Evolutionary conservation across 139 green algal species (phyloP).

Genomic region (Haematococcus sp.): DNA sequence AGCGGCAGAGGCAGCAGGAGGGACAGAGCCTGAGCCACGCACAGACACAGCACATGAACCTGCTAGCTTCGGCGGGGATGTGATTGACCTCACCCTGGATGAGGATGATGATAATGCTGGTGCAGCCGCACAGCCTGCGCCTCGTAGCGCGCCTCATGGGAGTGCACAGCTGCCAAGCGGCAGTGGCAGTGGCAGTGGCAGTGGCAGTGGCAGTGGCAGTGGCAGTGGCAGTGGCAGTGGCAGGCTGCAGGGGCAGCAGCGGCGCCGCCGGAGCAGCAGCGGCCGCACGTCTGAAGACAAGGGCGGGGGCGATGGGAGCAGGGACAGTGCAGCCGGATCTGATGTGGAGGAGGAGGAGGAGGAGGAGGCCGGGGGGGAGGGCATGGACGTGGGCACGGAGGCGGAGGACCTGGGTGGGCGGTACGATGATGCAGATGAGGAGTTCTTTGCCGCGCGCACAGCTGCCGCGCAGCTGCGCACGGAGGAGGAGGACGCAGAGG

Average conservation of each 20-base stretch:
- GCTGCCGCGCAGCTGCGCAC: neutral
- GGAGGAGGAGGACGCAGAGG: slow-evolving; percentile 1
- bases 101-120: too few relatives aligned
- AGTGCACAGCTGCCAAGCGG: too few relatives aligned
- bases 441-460: slow-evolving; percentile 12
- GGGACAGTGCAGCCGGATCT: neutral
- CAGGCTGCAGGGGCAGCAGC: neutral
- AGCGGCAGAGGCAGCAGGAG: too few relatives aligned
- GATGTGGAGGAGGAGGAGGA: slow-evolving; percentile 6
- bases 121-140: too few relatives aligned
- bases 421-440: slow-evolving; percentile 35
- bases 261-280: neutral
- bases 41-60: too few relatives aligned
- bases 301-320: neutral
- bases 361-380: slow-evolving; percentile 3
- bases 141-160: too few relatives aligned
- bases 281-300: neutral
- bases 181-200: neutral
- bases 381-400: neutral
- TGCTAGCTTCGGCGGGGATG: too few relatives aligned
- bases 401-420: neutral
- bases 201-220: neutral
- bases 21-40: too few relatives aligned
- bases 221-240: neutral
- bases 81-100: too few relatives aligned